These are phyloP conservation scores for Lentinula sp. DNA, from an alignment of 768 basidiomycete species.

Conservation along the genomic window DNA sequence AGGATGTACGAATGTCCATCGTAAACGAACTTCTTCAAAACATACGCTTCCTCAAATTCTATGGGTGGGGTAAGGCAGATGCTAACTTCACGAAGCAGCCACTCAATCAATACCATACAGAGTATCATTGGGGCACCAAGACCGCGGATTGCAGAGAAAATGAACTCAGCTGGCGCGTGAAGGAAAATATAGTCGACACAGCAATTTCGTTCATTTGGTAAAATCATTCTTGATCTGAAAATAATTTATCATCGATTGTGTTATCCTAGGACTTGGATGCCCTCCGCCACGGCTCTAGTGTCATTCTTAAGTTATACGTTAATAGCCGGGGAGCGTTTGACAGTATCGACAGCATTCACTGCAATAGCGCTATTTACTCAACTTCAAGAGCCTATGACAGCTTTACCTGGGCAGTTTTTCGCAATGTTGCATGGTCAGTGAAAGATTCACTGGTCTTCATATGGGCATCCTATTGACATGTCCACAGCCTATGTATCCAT, in stretches of 20 bases:
- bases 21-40: slow-evolving; percentile 78
- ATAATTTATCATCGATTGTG: background rate
- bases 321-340: slow-evolving; percentile 57
- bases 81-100: background rate
- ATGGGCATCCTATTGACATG: slow-evolving; percentile 7
- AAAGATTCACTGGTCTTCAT: background rate
- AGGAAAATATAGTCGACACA: slow-evolving; percentile 54
- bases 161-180: slow-evolving; percentile 66
- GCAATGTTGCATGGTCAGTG: slow-evolving; percentile 54
- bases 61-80: slow-evolving; percentile 57
- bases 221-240: slow-evolving; percentile 5
- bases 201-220: slow-evolving; percentile 67
- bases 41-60: slow-evolving; percentile 68
- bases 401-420: slow-evolving; percentile 56
- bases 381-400: slow-evolving; percentile 62
- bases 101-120: slow-evolving; percentile 21
- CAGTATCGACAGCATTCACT: slow-evolving; percentile 79
- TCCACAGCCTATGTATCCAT: slow-evolving; percentile 66
- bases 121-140: slow-evolving; percentile 54
- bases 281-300: slow-evolving; percentile 58
- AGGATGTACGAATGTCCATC: slow-evolving; percentile 61
- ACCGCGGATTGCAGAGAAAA: slow-evolving; percentile 47
- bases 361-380: slow-evolving; percentile 72
- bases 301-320: slow-evolving; percentile 66
- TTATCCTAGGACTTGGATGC: slow-evolving; percentile 60